A percentile compares a stretch with the other conserved stretches of the same genome.
phyloP scores from a whole-genome alignment of 495 filamentous ascomycete species.

The Bathelium albidoporum region DNA sequence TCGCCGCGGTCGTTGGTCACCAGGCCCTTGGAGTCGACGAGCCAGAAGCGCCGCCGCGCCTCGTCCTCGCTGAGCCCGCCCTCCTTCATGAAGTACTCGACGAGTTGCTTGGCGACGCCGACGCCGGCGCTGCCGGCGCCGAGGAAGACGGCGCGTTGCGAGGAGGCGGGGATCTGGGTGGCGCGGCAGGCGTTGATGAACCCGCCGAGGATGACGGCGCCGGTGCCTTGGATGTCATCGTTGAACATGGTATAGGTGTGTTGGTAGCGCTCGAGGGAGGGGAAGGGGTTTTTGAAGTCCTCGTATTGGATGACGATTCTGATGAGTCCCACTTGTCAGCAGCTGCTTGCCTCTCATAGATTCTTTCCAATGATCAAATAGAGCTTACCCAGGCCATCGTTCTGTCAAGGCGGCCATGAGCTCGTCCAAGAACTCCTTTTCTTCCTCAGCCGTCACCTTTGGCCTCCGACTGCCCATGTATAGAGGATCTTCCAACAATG shows the following conservation, averaged over 20 bases:
- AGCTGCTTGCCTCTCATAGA: neutral
- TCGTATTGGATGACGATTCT: slow-evolving; percentile 96
- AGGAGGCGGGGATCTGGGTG: slow-evolving; percentile 74
- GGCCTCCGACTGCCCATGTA: slow-evolving; percentile 83
- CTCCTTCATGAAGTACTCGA: slow-evolving; percentile 87
- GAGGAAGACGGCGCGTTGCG: slow-evolving; percentile 92
- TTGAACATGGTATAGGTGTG: slow-evolving; percentile 92
- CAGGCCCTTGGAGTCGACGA: slow-evolving; percentile 83
- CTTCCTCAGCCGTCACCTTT: slow-evolving; percentile 70
- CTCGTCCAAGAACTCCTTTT: slow-evolving; percentile 92
- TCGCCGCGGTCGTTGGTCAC: slow-evolving; percentile 91
- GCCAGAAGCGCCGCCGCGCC: slow-evolving; percentile 85
- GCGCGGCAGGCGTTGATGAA: slow-evolving; percentile 90
- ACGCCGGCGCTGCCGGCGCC: slow-evolving; percentile 92
- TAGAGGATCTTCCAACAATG: slow-evolving; percentile 78
- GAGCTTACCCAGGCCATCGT: slow-evolving; percentile 64
- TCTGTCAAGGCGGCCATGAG: slow-evolving; percentile 87
- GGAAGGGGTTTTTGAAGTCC: slow-evolving; percentile 98
- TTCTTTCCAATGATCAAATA: neutral
- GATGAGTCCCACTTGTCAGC: slow-evolving; percentile 12
- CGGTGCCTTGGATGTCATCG: slow-evolving; percentile 97
- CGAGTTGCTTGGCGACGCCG: slow-evolving; percentile 92
- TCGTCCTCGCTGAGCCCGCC: slow-evolving; percentile 79
- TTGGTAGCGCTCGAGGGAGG: slow-evolving; percentile 79
- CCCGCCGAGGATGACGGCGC: slow-evolving; percentile 86